Conservation (phyloP, 495 filamentous ascomycete genomes). For the Rusavskia elegans region DNA sequence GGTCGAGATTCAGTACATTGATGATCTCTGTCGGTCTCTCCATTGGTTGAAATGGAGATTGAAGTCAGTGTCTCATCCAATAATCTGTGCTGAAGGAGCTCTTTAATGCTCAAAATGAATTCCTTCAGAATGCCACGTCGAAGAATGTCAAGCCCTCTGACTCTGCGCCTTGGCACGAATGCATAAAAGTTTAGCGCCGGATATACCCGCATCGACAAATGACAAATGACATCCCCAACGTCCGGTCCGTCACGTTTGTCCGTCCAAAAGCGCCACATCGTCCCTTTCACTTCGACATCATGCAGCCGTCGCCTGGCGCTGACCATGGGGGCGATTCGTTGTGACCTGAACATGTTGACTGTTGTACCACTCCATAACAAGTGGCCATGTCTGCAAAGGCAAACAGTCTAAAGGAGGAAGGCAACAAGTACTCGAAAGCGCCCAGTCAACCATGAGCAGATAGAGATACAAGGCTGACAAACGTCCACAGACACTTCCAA, state of each 20-base stretch:
- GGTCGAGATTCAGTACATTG: no score
- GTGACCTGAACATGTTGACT: not conserved
- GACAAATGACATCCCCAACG: no score
- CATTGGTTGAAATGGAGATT: no score
- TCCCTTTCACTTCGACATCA: not conserved
- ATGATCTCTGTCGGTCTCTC: no score
- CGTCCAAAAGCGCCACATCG: not conserved
- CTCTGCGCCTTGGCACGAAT: not conserved
- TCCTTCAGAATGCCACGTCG: no score
- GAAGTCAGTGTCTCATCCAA: no score
- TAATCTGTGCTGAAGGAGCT: no score
- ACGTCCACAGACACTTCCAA: slow-evolving; percentile 35
- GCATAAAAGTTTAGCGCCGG: not conserved
- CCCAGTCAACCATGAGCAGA: not conserved
- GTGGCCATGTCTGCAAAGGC: slow-evolving; percentile 7
- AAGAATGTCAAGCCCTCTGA: no score
- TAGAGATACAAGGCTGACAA: not conserved
- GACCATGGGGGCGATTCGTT: not conserved
- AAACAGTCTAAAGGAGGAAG: slow-evolving; percentile 36
- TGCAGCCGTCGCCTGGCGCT: not conserved
- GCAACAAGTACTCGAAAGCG: slow-evolving; percentile 30
- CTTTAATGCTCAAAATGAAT: no score
- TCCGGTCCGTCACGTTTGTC: no score
- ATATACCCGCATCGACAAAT: not conserved
- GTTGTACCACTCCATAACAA: not conserved